Evolutionary conservation across 495 filamentous ascomycete species (phyloP), one percentile per base, ranked within the genome.

Genomic region (Saxispiralis lemnorum): DNA sequence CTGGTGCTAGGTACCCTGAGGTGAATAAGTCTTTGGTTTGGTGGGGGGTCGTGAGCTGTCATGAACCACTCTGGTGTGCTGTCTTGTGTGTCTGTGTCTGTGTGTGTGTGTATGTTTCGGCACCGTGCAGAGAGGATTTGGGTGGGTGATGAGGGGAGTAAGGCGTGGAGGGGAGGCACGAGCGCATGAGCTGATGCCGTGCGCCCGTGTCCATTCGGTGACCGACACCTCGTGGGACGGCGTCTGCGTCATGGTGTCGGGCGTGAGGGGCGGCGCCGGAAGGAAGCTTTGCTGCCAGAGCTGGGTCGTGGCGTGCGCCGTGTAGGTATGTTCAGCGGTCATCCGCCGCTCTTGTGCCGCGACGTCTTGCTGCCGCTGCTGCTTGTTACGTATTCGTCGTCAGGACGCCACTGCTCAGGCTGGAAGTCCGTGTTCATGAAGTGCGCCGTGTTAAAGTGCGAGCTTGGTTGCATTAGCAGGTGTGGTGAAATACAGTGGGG

Each of bases 391-490:
- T 61, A 59, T 41, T 63, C 61, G 38, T 53, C 45, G 37, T 61
- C 59, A 6, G 61, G 61, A 16, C 46, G 48, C 59, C 59, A 63
- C 43, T 60, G 54, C 39, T 61, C 57, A 11, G 61, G 61, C 31
- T 63, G 55, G 43, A 63, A 63, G 45, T 63, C 56, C 30, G 56
- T 58, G 40, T 63, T 63, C 14, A 55, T 39, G 45, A 58, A 62
- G 46, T 63, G 61, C 30, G 61, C 61, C 19, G 58, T 62, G 47
- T 63, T 63, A 51, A 51, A 62, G 36, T 59, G 57, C 0, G 61
- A 63, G 44, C 60, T 63, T 31, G 3, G 6, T 31, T 24, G 15
- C 6, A 18, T 45, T 39, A 51, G 48, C 36, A 20, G 14, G 18
- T 19, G 32, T 18, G 9, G 32, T 34, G 18, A 43, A 16, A 30